These are phyloP conservation scores for Exserohilum rostratum DNA, from an alignment of 2,329 filamentous ascomycete genomes.

Conservation along the genomic window DNA sequence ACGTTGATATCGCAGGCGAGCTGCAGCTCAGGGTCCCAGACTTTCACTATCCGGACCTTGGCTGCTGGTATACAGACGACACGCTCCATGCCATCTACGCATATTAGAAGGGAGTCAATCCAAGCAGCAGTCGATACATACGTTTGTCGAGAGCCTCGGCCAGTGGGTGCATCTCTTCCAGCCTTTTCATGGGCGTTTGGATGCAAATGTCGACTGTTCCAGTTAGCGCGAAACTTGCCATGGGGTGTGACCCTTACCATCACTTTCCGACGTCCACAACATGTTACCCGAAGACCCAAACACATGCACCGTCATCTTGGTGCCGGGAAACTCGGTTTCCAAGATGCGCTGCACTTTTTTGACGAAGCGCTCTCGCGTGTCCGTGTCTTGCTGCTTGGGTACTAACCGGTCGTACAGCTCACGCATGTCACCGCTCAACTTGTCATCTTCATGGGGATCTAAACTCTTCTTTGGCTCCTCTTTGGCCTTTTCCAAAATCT, in stretches of 20 bases:
- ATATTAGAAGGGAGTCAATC: constrained; percentile 40
- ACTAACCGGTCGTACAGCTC: constrained; percentile 84
- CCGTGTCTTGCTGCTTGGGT: constrained; percentile 79
- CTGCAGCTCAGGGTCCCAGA: constrained; percentile 92
- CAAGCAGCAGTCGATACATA: constrained; percentile 58
- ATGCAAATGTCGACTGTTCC: constrained; percentile 91
- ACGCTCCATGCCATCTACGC: constrained; percentile 88
- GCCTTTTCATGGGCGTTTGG: constrained; percentile 83
- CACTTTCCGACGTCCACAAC: constrained; percentile 92
- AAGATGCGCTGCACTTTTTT: constrained; percentile 85
- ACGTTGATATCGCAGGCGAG: constrained; percentile 98
- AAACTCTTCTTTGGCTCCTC: constrained; percentile 66
- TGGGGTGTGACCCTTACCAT: constrained; percentile 66
- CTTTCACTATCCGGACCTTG: constrained; percentile 97
- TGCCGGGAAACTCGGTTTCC: constrained; percentile 88
- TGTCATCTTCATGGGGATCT: constrained; percentile 49
- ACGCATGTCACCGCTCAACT: constrained; percentile 80
- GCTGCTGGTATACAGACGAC: constrained; percentile 93
- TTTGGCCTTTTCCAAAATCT: constrained; percentile 74
- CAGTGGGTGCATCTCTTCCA: constrained; percentile 89
- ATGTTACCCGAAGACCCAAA: constrained; percentile 99
- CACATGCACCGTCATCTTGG: constrained; percentile 86
- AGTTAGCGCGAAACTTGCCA: constrained; percentile 28
- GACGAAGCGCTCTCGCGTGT: constrained; percentile 76
- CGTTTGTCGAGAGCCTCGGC: constrained; percentile 83